These are phyloP conservation scores for Globisporangium barbulae DNA, from an alignment of 352 stramenopile genomes.

Conservation along the genomic window DNA sequence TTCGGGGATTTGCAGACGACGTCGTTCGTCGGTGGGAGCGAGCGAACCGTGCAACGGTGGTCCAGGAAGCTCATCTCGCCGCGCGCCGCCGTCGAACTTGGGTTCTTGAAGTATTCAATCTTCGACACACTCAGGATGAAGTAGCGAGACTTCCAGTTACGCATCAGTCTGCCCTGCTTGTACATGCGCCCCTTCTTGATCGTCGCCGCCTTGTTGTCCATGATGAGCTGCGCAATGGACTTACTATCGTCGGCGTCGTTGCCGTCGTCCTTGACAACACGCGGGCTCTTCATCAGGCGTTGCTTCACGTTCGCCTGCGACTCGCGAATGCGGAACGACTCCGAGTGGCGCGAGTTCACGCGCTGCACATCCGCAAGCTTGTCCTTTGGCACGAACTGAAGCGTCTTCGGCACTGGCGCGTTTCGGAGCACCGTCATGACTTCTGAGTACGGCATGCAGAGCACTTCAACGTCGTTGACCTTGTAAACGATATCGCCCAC, in stretches of 20 bases:
- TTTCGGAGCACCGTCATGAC: constrained; percentile 82
- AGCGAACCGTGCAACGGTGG: constrained; percentile 75
- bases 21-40: constrained; percentile 52
- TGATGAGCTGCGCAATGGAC: constrained; percentile 79
- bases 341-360: constrained; percentile 77
- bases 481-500: constrained; percentile 87
- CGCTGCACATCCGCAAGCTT: constrained; percentile 82
- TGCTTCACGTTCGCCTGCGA: constrained; percentile 61
- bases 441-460: constrained; percentile 82
- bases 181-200: constrained; percentile 90
- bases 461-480: constrained; percentile 77
- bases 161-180: constrained; percentile 82
- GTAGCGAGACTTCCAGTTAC: constrained; percentile 86
- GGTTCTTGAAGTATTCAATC: constrained; percentile 84
- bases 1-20: constrained; percentile 71
- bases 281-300: constrained; percentile 68
- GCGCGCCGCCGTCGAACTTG: constrained; percentile 67
- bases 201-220: constrained; percentile 80
- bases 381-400: constrained; percentile 85
- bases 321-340: constrained; percentile 65
- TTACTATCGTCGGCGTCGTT: constrained; percentile 74
- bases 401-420: constrained; percentile 62
- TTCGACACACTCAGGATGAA: constrained; percentile 86
- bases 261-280: constrained; percentile 68
- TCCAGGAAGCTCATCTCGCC: constrained; percentile 81